Base-by-base conservation (phyloP, 1,284 basidiomycete genomes). In the Hemileia vastatrix region DNA sequence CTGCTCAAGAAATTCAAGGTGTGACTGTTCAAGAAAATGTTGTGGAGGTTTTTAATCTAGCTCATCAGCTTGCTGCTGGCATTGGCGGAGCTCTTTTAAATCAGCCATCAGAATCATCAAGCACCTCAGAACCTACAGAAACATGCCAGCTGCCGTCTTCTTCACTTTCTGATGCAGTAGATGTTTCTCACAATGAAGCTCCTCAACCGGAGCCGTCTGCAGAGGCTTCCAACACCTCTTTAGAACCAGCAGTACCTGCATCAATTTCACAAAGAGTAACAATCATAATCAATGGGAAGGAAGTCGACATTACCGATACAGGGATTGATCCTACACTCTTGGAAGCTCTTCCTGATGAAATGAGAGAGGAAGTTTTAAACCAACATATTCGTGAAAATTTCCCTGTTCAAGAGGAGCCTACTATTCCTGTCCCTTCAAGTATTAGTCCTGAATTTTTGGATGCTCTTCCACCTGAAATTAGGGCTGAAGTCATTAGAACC, bases 271-370 rank as follows among this genome's bases (percentile, higher is more conserved):
- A 83, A 59, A 81, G 92, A 43, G 80, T 93, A 13, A 88, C 87
- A 1, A 86, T 96, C 71, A 81, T 83, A 76, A 89, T 98, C 62
- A 87, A 93, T 74, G 95, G 94, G 52, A 88, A 84, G 66, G 82
- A 85, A 15, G 89, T 98, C 27, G 95, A 99, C 75, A 97, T 99
- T 72, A 97, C 95, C 6, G 91, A 97, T 71, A 94, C 92, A 9
- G 94, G 94, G 6, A 97, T 99, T 72, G 94, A 98, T 74, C 91
- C 93, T 1, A 92, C 90, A 6, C 98, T 99, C 83, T 79, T 99
- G 59, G 91, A 97, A 77, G 94, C 94, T 19, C 79, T 99, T 23
- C 94, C 95, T 0, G 95, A 98, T 73, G 94, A 97, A 68, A 95
- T 99, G 87, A 85, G 94, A 51, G 94, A 96, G 73, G 95, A 99